Conservation (phyloP, 2,329 filamentous ascomycete species). For the Rhynchosporium secalis region DNA sequence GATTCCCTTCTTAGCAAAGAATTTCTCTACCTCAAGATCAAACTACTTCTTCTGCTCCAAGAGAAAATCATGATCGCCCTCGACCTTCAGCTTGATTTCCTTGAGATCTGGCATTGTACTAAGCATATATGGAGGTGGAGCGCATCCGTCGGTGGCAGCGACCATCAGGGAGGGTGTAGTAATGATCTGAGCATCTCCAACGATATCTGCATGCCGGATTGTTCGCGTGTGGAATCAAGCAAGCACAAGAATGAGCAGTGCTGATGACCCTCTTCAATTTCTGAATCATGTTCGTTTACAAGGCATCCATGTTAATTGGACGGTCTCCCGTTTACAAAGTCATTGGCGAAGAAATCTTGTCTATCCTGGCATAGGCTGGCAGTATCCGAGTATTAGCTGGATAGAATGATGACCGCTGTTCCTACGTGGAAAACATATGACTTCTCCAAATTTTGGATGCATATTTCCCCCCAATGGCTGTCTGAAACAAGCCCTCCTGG, state of each 20-base stretch:
- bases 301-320: neutral
- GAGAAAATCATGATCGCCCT: conserved; percentile 3
- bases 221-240: neutral
- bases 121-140: neutral
- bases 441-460: neutral
- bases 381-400: neutral
- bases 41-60: neutral
- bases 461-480: neutral
- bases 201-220: neutral
- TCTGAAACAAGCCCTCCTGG: neutral
- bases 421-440: neutral
- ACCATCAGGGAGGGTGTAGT: neutral
- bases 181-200: neutral
- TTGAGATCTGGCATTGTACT: neutral
- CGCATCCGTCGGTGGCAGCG: neutral
- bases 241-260: neutral
- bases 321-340: neutral
- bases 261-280: neutral
- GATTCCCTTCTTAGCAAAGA: neutral
- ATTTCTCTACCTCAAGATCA: neutral
- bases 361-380: neutral
- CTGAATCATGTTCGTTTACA: neutral
- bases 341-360: conserved; percentile 6
- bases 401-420: neutral
- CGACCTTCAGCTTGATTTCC: neutral